Percentiles rank a stretch among this genome's conserved stretches.
Evolutionary conservation across 2,329 filamentous ascomycete species (phyloP).

Genomic region (Epichloe amarillans): DNA sequence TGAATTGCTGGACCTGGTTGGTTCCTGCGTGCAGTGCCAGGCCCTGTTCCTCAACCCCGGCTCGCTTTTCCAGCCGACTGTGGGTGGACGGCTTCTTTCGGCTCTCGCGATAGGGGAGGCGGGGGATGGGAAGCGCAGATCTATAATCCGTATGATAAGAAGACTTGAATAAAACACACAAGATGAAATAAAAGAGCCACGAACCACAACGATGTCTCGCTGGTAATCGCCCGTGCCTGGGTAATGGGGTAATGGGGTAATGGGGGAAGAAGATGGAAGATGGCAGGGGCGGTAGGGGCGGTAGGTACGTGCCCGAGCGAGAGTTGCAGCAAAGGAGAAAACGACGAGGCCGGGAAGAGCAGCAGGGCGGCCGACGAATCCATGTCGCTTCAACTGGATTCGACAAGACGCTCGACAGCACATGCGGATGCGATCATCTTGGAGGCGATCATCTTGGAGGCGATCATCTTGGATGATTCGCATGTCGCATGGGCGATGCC

Average conservation of each 20-base stretch:
- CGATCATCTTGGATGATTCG: neutral
- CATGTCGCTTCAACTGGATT: neutral
- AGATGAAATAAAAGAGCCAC: too few relatives aligned
- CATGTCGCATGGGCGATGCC: neutral
- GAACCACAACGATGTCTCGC: neutral
- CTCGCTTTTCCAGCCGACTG: neutral
- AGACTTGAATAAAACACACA: too few relatives aligned
- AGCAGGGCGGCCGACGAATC: neutral
- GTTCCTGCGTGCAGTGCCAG: neutral
- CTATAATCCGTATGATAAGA: too few relatives aligned
- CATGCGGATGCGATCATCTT: neutral
- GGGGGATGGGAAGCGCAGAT: neutral
- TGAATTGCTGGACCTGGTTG: neutral
- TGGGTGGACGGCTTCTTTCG: neutral
- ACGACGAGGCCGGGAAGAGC: neutral
- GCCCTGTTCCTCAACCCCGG: neutral
- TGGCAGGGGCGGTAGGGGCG: too few relatives aligned
- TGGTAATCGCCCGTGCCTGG: neutral
- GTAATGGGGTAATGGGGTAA: too few relatives aligned
- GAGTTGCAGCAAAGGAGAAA: neutral
- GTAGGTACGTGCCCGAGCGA: neutral
- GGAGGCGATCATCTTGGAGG: neutral
- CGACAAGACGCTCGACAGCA: neutral
- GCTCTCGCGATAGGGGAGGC: neutral
- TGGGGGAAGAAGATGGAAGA: too few relatives aligned